Percentiles rank a stretch among this genome's conserved stretches.
phyloP scores from a whole-genome alignment of 2,329 filamentous ascomycete species.

The Metarhizium anisopliae region DNA sequence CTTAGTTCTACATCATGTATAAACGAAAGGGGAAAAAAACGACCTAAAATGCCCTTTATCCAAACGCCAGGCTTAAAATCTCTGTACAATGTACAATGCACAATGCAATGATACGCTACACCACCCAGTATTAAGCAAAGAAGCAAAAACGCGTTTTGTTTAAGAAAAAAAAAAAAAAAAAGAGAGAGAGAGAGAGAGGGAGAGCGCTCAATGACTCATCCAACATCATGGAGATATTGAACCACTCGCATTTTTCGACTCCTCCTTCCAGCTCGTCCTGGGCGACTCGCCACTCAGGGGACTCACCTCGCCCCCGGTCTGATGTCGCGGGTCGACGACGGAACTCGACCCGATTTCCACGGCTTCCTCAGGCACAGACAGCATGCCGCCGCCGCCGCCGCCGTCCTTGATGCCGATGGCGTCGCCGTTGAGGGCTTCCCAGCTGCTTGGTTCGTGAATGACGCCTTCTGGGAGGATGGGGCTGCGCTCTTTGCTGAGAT shows the following conservation, averaged over 20 bases:
- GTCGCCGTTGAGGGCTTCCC: neutral
- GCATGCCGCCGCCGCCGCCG: conserved; percentile 1
- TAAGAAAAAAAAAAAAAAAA: neutral
- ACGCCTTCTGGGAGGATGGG: neutral
- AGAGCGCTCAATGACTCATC: neutral
- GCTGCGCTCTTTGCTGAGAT: conserved; percentile 8
- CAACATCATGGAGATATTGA: neutral
- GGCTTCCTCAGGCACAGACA: conserved; percentile 4
- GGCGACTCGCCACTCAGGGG: conserved; percentile 1
- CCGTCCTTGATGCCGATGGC: neutral
- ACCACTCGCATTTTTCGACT: neutral
- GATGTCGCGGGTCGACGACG: neutral
- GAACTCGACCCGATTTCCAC: conserved; percentile 6
- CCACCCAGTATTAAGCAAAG: neutral
- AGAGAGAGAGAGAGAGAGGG: neutral
- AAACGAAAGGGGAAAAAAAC: neutral
- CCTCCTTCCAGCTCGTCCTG: neutral
- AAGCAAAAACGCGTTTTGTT: neutral
- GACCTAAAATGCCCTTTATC: neutral
- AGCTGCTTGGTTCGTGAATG: neutral
- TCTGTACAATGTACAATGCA: neutral
- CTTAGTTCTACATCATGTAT: neutral
- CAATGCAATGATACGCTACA: neutral
- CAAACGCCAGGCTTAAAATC: neutral
- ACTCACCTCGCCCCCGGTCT: neutral